These are phyloP conservation scores for sunflower (Helianthus annuus) DNA, from an alignment of 129 eudicot genomes.

Conservation along the genomic window DNA sequence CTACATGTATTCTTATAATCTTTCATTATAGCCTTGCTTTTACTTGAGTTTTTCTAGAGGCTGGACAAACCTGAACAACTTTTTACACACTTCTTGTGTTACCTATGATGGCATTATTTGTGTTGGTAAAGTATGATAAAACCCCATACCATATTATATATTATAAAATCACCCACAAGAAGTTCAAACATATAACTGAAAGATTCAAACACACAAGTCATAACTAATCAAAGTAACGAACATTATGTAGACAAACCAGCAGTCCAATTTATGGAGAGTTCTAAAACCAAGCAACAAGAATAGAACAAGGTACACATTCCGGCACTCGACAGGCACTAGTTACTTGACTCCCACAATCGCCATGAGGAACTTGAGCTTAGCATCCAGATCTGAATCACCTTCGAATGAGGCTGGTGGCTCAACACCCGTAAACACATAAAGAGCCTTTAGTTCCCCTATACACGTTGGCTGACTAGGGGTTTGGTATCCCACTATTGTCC, in stretches of 20 bases:
- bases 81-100: no score
- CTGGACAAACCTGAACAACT: no score
- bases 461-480: conserved; percentile 32
- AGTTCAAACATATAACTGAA: not conserved
- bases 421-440: conserved; percentile 72
- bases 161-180: not conserved
- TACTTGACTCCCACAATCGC: conserved; percentile 73
- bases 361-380: conserved; percentile 64
- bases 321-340: not conserved
- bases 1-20: no score
- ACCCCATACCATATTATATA: no score
- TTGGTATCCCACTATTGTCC: conserved; percentile 69
- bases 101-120: no score
- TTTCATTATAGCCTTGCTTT: no score
- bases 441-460: conserved; percentile 63
- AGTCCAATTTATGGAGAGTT: not conserved
- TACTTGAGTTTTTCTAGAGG: no score
- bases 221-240: not conserved
- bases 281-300: not conserved
- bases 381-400: conserved; percentile 21
- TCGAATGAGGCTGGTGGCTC: conserved; percentile 60
- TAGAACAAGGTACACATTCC: not conserved
- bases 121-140: no score
- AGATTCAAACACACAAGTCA: conserved; percentile 2
- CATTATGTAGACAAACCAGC: not conserved